These are phyloP conservation scores for Kwoniella pini DNA, from an alignment of 768 basidiomycete species.

Conservation along the genomic window DNA sequence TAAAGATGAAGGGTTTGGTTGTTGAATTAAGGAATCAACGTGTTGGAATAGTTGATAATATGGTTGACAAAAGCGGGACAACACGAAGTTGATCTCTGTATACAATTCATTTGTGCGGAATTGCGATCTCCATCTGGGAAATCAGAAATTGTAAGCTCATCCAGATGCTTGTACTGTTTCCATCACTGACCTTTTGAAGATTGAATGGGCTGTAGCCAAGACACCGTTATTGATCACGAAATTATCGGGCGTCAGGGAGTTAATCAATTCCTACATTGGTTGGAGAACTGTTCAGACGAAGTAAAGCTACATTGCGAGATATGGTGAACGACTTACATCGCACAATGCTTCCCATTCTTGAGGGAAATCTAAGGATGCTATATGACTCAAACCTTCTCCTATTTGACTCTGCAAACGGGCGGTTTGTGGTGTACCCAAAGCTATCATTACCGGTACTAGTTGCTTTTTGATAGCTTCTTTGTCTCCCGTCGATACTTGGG, in stretches of 20 bases:
- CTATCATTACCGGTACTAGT: slow-evolving; percentile 89
- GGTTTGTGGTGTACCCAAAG: slow-evolving; percentile 67
- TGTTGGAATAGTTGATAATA: slow-evolving; percentile 77
- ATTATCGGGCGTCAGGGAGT: slow-evolving; percentile 74
- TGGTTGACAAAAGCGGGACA: slow-evolving; percentile 75
- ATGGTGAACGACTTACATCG: slow-evolving; percentile 64
- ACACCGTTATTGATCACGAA: slow-evolving; percentile 87
- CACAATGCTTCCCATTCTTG: slow-evolving; percentile 81
- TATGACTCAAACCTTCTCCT: slow-evolving; percentile 87
- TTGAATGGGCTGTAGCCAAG: slow-evolving; percentile 90
- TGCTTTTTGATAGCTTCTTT: slow-evolving; percentile 70
- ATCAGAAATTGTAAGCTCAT: slow-evolving; percentile 5
- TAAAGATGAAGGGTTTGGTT: slow-evolving; percentile 43
- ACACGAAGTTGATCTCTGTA: slow-evolving; percentile 86
- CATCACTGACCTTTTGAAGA: slow-evolving; percentile 63
- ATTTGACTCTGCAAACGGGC: slow-evolving; percentile 66
- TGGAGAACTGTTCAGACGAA: not conserved
- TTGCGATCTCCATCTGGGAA: slow-evolving; percentile 78
- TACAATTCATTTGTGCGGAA: slow-evolving; percentile 84
- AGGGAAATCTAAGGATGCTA: slow-evolving; percentile 92
- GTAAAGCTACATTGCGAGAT: not conserved
- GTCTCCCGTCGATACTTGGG: slow-evolving; percentile 64
- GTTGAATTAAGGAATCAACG: slow-evolving; percentile 57
- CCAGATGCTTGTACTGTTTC: not conserved
- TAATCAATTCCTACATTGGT: slow-evolving; percentile 74